Percentiles rank a stretch among this genome's conserved stretches.
Conservation (phyloP, 371 early-diverging fungal genomes). For the Sporodiniella umbellata region DNA sequence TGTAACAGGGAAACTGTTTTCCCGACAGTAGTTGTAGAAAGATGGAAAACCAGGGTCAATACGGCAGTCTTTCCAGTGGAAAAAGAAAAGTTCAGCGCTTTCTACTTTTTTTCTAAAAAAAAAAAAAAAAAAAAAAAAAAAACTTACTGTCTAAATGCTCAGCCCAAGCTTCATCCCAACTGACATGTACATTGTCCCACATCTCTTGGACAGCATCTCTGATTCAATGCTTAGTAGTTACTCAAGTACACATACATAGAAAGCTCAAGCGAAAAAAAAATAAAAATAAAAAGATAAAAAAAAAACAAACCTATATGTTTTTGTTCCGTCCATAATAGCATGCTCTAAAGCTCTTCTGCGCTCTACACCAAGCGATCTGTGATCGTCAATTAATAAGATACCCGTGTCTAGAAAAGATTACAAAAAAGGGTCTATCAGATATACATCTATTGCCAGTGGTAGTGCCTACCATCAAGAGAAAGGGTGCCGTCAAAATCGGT, state of each 20-base stretch:
- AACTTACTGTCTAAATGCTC: conserved; percentile 48
- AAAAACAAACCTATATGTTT: conserved; percentile 31
- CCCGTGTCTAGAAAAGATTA: conserved; percentile 32
- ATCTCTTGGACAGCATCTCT: conserved; percentile 48
- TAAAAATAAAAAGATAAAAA: no score
- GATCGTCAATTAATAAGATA: conserved; percentile 41
- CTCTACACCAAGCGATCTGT: conserved; percentile 37
- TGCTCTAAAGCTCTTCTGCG: conserved; percentile 42
- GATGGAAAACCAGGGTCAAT: conserved; percentile 53
- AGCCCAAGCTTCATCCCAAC: conserved; percentile 58
- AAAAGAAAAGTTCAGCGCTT: neutral
- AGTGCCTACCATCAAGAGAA: conserved; percentile 34
- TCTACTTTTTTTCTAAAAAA: no score
- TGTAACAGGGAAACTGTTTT: conserved; percentile 45
- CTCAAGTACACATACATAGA: no score
- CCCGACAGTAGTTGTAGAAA: conserved; percentile 46
- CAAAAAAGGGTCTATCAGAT: neutral
- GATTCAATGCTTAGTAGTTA: neutral
- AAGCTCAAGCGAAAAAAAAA: no score
- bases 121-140: no score
- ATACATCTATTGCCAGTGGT: neutral
- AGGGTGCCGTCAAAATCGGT: conserved; percentile 53
- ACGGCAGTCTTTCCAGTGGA: conserved; percentile 19
- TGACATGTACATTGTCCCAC: conserved; percentile 59
- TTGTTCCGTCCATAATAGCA: conserved; percentile 31